A percentile compares a stretch with the other conserved stretches of the same genome.
phyloP scores from a whole-genome alignment of 2,329 filamentous ascomycete genomes.

The Sarocladium kiliense region DNA sequence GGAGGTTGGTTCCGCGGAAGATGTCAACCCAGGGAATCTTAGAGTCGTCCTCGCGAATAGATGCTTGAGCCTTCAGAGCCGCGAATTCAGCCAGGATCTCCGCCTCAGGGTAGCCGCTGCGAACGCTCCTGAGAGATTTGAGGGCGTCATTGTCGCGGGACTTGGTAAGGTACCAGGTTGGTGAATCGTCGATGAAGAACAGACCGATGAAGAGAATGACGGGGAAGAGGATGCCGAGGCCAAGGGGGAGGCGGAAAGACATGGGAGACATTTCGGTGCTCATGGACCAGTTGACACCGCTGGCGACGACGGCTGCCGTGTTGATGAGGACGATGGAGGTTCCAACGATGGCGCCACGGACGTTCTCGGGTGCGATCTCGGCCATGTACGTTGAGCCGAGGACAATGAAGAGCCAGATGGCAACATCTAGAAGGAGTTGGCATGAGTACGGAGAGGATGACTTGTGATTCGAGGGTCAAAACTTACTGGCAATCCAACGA shows the following conservation, averaged over 20 bases:
- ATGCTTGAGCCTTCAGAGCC: slow-evolving; percentile 37
- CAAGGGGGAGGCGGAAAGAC: slow-evolving; percentile 36
- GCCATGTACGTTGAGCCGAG: slow-evolving; percentile 27
- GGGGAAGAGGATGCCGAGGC: slow-evolving; percentile 38
- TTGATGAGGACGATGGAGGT: slow-evolving; percentile 45
- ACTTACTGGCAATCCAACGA: slow-evolving; percentile 6
- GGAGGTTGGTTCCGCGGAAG: slow-evolving; percentile 37
- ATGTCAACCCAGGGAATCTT: slow-evolving; percentile 33
- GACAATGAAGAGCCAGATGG: slow-evolving; percentile 5
- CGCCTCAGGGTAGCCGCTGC: not conserved
- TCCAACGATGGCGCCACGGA: slow-evolving; percentile 42
- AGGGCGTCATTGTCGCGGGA: slow-evolving; percentile 32
- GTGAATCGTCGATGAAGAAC: slow-evolving; percentile 44
- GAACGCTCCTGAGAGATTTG: slow-evolving; percentile 36
- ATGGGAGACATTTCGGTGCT: slow-evolving; percentile 18
- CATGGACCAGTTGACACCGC: slow-evolving; percentile 31
- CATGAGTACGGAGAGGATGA: not conserved
- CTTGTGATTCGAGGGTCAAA: not conserved
- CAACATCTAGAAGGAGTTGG: not conserved
- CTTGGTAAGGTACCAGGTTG: slow-evolving; percentile 41
- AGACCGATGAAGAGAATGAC: slow-evolving; percentile 35
- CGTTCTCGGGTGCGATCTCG: slow-evolving; percentile 39
- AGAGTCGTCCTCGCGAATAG: slow-evolving; percentile 39
- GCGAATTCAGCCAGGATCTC: slow-evolving; percentile 9
- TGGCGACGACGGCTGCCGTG: slow-evolving; percentile 41